phyloP scores from a whole-genome alignment of 441 rosid species.

The Metrosideros polymorpha region DNA sequence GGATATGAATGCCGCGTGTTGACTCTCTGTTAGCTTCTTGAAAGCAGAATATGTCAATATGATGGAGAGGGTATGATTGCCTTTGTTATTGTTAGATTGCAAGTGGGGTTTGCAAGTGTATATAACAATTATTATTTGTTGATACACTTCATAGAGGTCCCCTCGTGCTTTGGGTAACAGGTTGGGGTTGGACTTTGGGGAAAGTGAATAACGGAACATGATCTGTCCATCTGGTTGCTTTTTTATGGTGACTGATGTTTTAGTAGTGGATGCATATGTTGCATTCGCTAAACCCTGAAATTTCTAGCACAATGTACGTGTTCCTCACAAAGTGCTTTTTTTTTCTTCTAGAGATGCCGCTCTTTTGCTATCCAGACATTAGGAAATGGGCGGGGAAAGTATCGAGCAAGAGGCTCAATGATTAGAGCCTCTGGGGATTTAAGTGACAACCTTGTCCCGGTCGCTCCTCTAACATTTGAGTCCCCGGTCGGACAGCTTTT shows the following conservation, averaged over 20 bases:
- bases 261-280: neutral
- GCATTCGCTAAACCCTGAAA: neutral
- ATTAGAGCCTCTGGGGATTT: constrained; percentile 51
- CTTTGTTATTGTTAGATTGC: neutral
- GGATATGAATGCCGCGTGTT: neutral
- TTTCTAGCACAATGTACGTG: neutral
- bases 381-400: constrained; percentile 30
- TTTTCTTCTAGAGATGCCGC: constrained; percentile 37
- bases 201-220: neutral
- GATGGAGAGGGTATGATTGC: neutral
- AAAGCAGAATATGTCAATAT: neutral
- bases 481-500: constrained; percentile 84
- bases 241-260: neutral
- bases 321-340: constrained; percentile 9
- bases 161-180: neutral
- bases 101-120: neutral
- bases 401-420: constrained; percentile 31
- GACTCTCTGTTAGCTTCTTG: neutral
- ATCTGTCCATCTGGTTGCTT: neutral
- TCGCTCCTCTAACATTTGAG: constrained; percentile 70
- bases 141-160: neutral
- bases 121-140: neutral
- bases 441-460: constrained; percentile 25
- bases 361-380: constrained; percentile 38
- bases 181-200: neutral